Conservation (phyloP, 257 asterid species). For the Nicotiana sylvestris region DNA sequence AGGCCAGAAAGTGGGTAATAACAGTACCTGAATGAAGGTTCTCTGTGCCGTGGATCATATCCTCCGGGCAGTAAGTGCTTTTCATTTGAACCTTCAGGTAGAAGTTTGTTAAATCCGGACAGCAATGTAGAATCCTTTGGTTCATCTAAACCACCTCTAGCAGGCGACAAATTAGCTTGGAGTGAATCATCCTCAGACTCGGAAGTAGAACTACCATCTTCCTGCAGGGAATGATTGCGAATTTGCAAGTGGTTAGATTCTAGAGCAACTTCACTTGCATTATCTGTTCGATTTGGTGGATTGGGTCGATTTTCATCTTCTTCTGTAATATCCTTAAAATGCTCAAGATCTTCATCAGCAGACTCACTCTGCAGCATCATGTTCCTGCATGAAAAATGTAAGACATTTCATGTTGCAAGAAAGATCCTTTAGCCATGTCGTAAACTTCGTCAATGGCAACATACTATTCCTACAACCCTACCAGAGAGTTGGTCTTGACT, state of each 20-base stretch:
- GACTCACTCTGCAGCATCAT: constrained; percentile 74
- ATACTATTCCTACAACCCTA: constrained; percentile 29
- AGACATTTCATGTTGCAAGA: not conserved
- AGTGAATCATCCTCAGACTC: constrained; percentile 40
- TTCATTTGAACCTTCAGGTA: constrained; percentile 20
- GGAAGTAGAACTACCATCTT: constrained; percentile 38
- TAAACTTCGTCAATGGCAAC: not conserved
- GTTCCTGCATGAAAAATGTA: constrained; percentile 44
- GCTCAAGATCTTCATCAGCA: constrained; percentile 88
- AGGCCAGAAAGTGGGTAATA: constrained; percentile 1
- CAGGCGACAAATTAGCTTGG: constrained; percentile 42
- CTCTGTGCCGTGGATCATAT: constrained; percentile 73
- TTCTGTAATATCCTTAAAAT: constrained; percentile 70
- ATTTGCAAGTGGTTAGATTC: constrained; percentile 22
- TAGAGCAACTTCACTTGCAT: constrained; percentile 26
- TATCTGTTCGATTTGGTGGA: constrained; percentile 22
- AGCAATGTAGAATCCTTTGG: constrained; percentile 24
- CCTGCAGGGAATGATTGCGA: constrained; percentile 37
- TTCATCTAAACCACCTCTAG: constrained; percentile 28
- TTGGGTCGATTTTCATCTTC: constrained; percentile 36
- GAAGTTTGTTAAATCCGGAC: constrained; percentile 20
- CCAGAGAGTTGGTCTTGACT: constrained; percentile 93
- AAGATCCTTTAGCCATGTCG: not conserved
- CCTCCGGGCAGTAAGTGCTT: constrained; percentile 45
- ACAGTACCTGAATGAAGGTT: constrained; percentile 77